Evolutionary conservation across 306 rosid species (phyloP).

Genomic region (Quercus parvula): DNA sequence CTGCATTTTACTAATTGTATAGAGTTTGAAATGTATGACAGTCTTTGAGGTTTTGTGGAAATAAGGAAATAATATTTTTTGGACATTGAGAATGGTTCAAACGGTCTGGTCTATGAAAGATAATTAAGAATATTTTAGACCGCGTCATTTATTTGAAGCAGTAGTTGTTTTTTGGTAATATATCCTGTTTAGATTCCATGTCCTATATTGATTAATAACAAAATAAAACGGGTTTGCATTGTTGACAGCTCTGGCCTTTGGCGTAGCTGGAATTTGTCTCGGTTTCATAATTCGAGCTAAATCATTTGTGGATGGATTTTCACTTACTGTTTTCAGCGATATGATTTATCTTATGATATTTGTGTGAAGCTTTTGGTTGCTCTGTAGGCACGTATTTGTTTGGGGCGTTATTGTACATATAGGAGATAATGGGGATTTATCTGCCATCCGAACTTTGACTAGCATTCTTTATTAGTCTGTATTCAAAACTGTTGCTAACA

Average conservation of each 20-base stretch:
- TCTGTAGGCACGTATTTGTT: constrained; percentile 24
- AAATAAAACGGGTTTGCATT: constrained; percentile 16
- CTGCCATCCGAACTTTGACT: constrained; percentile 4
- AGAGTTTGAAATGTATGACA: neutral
- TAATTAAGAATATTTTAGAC: neutral
- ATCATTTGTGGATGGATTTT: constrained; percentile 12
- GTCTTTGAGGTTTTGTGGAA: neutral
- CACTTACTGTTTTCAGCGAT: constrained; percentile 8
- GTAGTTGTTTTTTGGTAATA: neutral
- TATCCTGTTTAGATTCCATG: constrained; percentile 14
- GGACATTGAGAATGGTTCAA: neutral
- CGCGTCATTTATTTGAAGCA: constrained; percentile 6
- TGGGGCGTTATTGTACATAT: constrained; percentile 11
- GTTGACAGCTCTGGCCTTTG: constrained; percentile 21
- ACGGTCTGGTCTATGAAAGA: neutral
- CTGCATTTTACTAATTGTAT: neutral
- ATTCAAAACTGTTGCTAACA: constrained; percentile 14
- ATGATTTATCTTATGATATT: constrained; percentile 21
- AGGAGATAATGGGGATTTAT: constrained; percentile 4
- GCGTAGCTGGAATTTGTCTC: constrained; percentile 33
- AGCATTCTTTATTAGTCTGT: constrained; percentile 11
- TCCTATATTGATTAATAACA: constrained; percentile 10
- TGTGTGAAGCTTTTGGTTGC: constrained; percentile 15
- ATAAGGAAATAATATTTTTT: neutral
- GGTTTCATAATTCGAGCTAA: constrained; percentile 11